Evolutionary conservation across 2,329 filamentous ascomycete species (phyloP).

Genomic region (Coniella vitis): DNA sequence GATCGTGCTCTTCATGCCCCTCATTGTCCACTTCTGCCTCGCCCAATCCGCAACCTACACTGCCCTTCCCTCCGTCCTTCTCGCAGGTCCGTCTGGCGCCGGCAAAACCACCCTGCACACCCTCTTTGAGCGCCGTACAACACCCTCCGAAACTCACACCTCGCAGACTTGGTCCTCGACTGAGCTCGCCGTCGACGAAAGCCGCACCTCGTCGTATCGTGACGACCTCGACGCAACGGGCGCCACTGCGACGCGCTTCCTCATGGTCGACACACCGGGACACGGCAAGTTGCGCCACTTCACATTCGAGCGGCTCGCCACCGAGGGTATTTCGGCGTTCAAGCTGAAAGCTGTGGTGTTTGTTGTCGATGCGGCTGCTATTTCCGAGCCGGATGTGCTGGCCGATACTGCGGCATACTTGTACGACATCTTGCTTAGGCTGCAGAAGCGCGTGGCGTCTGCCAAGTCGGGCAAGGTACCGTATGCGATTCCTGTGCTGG

Average conservation of each 20-base stretch:
- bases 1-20: conserved; percentile 64
- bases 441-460: conserved; percentile 59
- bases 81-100: conserved; percentile 71
- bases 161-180: conserved; percentile 43
- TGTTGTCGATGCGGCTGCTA: conserved; percentile 74
- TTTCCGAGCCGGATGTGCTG: conserved; percentile 54
- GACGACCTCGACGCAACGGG: conserved; percentile 48
- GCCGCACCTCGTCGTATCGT: conserved; percentile 39
- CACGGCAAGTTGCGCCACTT: conserved; percentile 85
- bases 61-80: conserved; percentile 67
- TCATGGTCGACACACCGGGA: conserved; percentile 83
- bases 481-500: conserved; percentile 62
- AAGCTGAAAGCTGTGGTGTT: conserved; percentile 72
- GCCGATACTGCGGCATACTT: conserved; percentile 75
- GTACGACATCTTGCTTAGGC: conserved; percentile 75
- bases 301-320: conserved; percentile 46
- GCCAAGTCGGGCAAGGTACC: conserved; percentile 42
- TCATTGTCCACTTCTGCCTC: conserved; percentile 71
- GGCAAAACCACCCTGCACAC: conserved; percentile 90
- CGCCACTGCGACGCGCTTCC: conserved; percentile 59
- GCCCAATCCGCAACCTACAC: conserved; percentile 61
- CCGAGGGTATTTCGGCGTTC: conserved; percentile 25
- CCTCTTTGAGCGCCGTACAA: conserved; percentile 53
- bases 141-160: conserved; percentile 45
- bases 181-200: conserved; percentile 48